phyloP scores from a whole-genome alignment of 1,284 basidiomycete genomes.

The Marasmius sp. region DNA sequence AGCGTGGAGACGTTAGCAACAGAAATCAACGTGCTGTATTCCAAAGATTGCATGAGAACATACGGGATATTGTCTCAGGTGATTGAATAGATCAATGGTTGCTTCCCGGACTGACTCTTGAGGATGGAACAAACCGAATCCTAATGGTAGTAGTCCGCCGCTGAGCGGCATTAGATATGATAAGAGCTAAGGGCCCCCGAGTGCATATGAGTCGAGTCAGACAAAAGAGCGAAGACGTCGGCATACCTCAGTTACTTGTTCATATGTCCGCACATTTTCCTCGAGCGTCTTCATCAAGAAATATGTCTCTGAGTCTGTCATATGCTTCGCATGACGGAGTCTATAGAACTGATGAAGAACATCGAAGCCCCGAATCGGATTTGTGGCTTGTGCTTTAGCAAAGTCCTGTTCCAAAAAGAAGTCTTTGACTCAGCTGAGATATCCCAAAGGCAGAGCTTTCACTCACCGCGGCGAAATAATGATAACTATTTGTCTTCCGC shows the following conservation, averaged over 20 bases:
- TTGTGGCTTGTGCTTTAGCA: conserved; percentile 38
- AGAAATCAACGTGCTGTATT: conserved; percentile 2
- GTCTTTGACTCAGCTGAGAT: not conserved
- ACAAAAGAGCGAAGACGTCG: not conserved
- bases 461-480: conserved; percentile 57
- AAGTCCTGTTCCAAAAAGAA: conserved; percentile 48
- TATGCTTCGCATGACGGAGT: conserved; percentile 59
- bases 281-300: conserved; percentile 64
- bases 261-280: conserved; percentile 57
- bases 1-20: conserved; percentile 6
- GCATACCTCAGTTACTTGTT: conserved; percentile 85
- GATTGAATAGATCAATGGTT: conserved; percentile 83
- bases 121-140: conserved; percentile 90
- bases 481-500: conserved; percentile 69
- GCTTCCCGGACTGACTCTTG: conserved; percentile 71
- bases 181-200: conserved; percentile 57
- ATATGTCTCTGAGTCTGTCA: conserved; percentile 63
- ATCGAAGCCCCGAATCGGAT: conserved; percentile 66
- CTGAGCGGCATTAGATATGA: conserved; percentile 75
- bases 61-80: conserved; percentile 75
- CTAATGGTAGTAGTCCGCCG: conserved; percentile 84
- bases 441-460: not conserved
- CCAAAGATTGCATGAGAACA: not conserved
- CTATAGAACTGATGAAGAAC: conserved; percentile 71
- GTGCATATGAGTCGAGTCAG: not conserved